A percentile compares a stretch with the other conserved stretches of the same genome.
These are phyloP conservation scores for Tricholoma sp. DNA, from an alignment of 768 basidiomycete genomes.

Conservation along the genomic window DNA sequence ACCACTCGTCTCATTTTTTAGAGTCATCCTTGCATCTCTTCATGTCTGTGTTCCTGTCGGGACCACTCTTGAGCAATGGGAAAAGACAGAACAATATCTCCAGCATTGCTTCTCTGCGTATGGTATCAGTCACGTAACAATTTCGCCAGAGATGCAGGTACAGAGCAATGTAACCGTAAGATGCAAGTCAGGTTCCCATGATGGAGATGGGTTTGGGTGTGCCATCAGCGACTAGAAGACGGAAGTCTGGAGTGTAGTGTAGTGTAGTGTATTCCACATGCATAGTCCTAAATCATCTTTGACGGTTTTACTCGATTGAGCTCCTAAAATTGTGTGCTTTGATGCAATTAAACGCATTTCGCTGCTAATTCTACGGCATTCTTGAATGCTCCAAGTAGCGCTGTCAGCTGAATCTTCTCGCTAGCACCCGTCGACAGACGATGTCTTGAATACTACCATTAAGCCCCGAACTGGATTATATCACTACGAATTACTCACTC, in stretches of 20 bases:
- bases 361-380: conserved; percentile 77
- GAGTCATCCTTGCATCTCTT: conserved; percentile 48
- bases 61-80: conserved; percentile 47
- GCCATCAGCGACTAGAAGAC: conserved; percentile 33
- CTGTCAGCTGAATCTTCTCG: conserved; percentile 93
- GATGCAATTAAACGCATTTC: conserved; percentile 25
- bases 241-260: conserved; percentile 18
- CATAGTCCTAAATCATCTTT: not conserved
- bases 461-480: not conserved
- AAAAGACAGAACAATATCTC: conserved; percentile 40
- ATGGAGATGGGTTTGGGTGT: conserved; percentile 42
- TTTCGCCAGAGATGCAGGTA: conserved; percentile 42
- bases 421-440: conserved; percentile 87
- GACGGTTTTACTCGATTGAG: not conserved
- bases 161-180: conserved; percentile 23
- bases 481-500: conserved; percentile 58
- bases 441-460: conserved; percentile 47
- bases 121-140: conserved; percentile 51
- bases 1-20: conserved; percentile 13
- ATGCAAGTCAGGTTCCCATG: conserved; percentile 32
- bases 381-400: conserved; percentile 90
- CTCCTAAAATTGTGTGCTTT: no score
- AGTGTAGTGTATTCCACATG: conserved; percentile 8
- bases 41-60: conserved; percentile 46
- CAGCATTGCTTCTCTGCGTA: conserved; percentile 50